phyloP scores from a whole-genome alignment of 176 grass and related monocot genomes.

The Phoenix roebelenii region DNA sequence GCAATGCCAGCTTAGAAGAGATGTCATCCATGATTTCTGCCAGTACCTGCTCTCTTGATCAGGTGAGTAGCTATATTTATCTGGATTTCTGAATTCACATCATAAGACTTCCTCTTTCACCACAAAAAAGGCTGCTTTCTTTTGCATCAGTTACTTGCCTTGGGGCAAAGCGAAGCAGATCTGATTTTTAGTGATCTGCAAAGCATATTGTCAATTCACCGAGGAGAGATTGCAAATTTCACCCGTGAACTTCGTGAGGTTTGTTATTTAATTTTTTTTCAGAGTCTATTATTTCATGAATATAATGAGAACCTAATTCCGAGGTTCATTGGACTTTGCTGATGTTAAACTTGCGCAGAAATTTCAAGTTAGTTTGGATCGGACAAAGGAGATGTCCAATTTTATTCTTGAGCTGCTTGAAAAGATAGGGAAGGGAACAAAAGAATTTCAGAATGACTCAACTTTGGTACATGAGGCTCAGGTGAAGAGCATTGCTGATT shows the following conservation, averaged over 20 bases:
- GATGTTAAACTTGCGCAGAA: slow-evolving; percentile 36
- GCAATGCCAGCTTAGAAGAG: slow-evolving; percentile 66
- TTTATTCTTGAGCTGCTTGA: slow-evolving; percentile 58
- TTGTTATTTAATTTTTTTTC: slow-evolving; percentile 1
- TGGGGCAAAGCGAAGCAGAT: slow-evolving; percentile 52
- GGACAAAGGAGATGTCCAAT: slow-evolving; percentile 53
- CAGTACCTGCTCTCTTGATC: slow-evolving; percentile 74
- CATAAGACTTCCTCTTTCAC: too few relatives aligned
- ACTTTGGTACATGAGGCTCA: slow-evolving; percentile 53
- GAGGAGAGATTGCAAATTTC: slow-evolving; percentile 62
- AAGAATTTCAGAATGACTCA: slow-evolving; percentile 49
- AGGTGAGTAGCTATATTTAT: slow-evolving; percentile 26
- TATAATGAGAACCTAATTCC: too few relatives aligned
- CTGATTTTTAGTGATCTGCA: slow-evolving; percentile 58
- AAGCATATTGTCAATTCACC: slow-evolving; percentile 52
- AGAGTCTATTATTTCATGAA: too few relatives aligned
- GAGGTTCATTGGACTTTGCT: too few relatives aligned
- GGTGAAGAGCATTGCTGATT: slow-evolving; percentile 71
- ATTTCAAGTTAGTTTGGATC: slow-evolving; percentile 52
- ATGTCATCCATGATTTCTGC: slow-evolving; percentile 47
- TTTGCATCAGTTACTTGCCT: slow-evolving; percentile 54
- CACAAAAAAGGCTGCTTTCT: not conserved
- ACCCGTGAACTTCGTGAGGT: slow-evolving; percentile 76
- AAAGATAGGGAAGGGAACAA: slow-evolving; percentile 47
- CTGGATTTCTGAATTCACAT: not conserved